Evolutionary conservation across 306 rosid genomes (phyloP).

Genomic region (Malus fusca): DNA sequence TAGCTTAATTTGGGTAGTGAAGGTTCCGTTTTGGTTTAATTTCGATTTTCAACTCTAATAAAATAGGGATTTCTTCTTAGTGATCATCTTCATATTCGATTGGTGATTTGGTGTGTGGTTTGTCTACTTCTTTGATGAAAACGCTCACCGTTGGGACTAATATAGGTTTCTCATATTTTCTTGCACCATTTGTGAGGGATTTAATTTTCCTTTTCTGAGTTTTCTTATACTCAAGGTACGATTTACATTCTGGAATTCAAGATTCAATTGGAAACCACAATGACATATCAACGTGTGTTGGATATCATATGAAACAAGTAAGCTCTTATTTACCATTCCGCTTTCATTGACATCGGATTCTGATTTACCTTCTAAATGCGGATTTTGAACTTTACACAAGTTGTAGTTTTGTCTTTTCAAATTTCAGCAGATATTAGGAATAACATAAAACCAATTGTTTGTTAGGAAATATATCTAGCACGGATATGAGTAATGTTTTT

Average conservation of each 20-base stretch:
- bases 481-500: background rate
- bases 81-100: no score
- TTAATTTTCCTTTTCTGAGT: no score
- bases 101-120: no score
- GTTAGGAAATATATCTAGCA: background rate
- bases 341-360: background rate
- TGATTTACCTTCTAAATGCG: background rate
- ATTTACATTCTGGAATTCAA: slow-evolving; percentile 56
- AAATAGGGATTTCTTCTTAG: no score
- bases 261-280: slow-evolving; percentile 57
- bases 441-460: background rate
- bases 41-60: no score
- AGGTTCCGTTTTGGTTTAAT: no score
- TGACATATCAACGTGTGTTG: slow-evolving; percentile 59
- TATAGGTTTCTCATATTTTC: background rate
- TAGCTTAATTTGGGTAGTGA: no score
- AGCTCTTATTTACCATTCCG: slow-evolving; percentile 13
- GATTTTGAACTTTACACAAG: slow-evolving; percentile 15
- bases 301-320: slow-evolving; percentile 68
- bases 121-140: no score
- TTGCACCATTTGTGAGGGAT: background rate
- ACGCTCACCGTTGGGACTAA: no score
- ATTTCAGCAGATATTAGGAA: background rate
- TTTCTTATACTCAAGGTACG: slow-evolving; percentile 39
- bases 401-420: slow-evolving; percentile 13